Evolutionary conservation across 352 stramenopile species (phyloP), one percentile per base, ranked within the genome.

Genomic region (Phytophthora lateralis): DNA sequence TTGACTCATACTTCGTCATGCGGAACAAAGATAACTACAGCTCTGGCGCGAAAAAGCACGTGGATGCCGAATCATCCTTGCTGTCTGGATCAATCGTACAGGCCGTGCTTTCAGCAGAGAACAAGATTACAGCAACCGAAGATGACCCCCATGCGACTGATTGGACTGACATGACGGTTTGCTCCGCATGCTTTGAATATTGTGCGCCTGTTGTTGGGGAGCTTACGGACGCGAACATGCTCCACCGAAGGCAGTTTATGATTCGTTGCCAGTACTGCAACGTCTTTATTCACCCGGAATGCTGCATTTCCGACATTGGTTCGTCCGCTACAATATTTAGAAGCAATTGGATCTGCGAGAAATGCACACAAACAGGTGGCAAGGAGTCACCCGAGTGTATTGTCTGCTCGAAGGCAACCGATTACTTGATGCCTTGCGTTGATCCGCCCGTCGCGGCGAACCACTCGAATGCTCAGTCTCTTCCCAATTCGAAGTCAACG

Each of bases 281-380:
- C 58, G 83, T 85, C 7, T 84, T 89, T 55, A 80, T 92, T 27
- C 88, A 96, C 41, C 80, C 88, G 0, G 76, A 86, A n/a, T 95
- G 88, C 57, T 91, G 79, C 14, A 73, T 90, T 47, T 90, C 71
- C n/a, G 80, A 92, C 42, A 81, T 90, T 46, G 79, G 81, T 2
- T 73, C 73, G 6, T 81, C 76, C 2, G 58, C 73, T 0, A 65
- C 79, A 21, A 80, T 90, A 35, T 84, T 89, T 56, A 55, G 71
- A 61, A 93, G 80, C 58, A 93, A 92, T 32, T 96, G 85, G 88
- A 93, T 92, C 29, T 96, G 88, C 51, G 88, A 96, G 48, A 73
- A 76, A 0, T 96, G 88, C 59, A 90, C 66, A 3, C 58, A 88
- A 56, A 75, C 78, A 1, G 71, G 69, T 9, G 68, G 75, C 5